phyloP scores from a whole-genome alignment of 331 rosid species.

The Telfairia occidentalis region DNA sequence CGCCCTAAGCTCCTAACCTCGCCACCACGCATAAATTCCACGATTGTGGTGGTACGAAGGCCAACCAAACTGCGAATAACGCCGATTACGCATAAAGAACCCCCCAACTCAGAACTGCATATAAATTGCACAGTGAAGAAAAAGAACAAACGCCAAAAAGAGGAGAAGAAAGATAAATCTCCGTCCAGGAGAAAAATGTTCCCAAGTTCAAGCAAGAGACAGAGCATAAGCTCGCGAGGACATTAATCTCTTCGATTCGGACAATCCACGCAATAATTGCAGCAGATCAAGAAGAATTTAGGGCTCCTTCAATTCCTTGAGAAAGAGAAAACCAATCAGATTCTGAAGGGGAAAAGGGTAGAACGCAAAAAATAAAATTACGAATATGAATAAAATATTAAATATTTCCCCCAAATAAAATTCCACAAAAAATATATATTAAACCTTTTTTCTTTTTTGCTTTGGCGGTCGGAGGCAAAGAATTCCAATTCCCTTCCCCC shows the following conservation, averaged over 20 bases:
- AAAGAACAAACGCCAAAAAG: background rate
- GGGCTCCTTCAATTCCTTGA: background rate
- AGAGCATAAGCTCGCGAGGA: background rate
- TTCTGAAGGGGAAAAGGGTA: background rate
- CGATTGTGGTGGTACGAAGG: slow-evolving; percentile 4
- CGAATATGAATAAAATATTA: background rate
- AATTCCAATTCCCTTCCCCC: slow-evolving; percentile 31
- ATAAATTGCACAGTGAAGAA: background rate
- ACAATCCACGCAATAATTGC: slow-evolving; percentile 14
- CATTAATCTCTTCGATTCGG: slow-evolving; percentile 8
- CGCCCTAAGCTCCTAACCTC: slow-evolving; percentile 27
- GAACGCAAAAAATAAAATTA: slow-evolving; percentile 11
- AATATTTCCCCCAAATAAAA: background rate
- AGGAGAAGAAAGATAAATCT: background rate
- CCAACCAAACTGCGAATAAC: slow-evolving; percentile 6
- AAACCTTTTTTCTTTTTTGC: background rate
- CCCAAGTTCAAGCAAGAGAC: background rate
- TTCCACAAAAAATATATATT: background rate
- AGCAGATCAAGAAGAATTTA: slow-evolving; percentile 16
- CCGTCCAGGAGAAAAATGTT: background rate
- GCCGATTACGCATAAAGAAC: slow-evolving; percentile 14
- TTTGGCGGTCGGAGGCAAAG: slow-evolving; percentile 41
- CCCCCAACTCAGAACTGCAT: slow-evolving; percentile 10
- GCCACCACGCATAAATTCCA: slow-evolving; percentile 38
- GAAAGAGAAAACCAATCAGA: slow-evolving; percentile 12